A percentile compares a stretch with the other conserved stretches of the same genome.
phyloP scores from a whole-genome alignment of 2,329 filamentous ascomycete genomes.

The Neopestalotiopsis sp. region DNA sequence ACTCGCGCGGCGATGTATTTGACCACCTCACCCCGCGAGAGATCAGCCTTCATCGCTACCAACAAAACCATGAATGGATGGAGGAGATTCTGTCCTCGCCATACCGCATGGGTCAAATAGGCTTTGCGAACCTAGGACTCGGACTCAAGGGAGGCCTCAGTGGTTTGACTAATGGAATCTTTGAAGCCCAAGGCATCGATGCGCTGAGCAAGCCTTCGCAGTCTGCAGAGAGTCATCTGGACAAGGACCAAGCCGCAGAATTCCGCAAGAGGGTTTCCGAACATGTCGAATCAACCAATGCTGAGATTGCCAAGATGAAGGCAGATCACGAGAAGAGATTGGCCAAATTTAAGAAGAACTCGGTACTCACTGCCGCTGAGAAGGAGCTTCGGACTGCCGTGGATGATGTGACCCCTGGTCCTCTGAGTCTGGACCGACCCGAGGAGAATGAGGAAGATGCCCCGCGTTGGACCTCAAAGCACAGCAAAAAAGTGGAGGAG shows the following conservation, averaged over 20 bases:
- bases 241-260: conserved; percentile 78
- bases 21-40: conserved; percentile 90
- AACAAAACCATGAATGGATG: conserved; percentile 99
- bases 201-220: conserved; percentile 32
- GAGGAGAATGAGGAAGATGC: conserved; percentile 57
- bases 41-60: conserved; percentile 84
- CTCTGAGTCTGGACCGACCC: conserved; percentile 67
- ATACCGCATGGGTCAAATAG: conserved; percentile 84
- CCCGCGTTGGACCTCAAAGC: conserved; percentile 44
- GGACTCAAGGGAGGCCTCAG: conserved; percentile 85
- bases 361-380: conserved; percentile 75
- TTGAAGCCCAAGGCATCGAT: conserved; percentile 68
- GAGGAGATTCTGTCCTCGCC: conserved; percentile 94
- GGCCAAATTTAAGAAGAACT: conserved; percentile 74
- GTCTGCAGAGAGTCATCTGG: conserved; percentile 63
- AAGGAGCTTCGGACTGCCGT: conserved; percentile 73
- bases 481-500: conserved; percentile 68
- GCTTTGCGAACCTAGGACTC: conserved; percentile 84
- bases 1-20: conserved; percentile 84
- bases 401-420: conserved; percentile 63
- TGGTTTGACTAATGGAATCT: conserved; percentile 82
- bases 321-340: conserved; percentile 78
- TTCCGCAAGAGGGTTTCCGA: conserved; percentile 81
- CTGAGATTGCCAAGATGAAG: conserved; percentile 86
- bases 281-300: conserved; percentile 74